A percentile compares a stretch with the other conserved stretches of the same genome.
phyloP scores from a whole-genome alignment of 1,284 basidiomycete genomes.

The Cutaneotrichosporon arboriforme region DNA sequence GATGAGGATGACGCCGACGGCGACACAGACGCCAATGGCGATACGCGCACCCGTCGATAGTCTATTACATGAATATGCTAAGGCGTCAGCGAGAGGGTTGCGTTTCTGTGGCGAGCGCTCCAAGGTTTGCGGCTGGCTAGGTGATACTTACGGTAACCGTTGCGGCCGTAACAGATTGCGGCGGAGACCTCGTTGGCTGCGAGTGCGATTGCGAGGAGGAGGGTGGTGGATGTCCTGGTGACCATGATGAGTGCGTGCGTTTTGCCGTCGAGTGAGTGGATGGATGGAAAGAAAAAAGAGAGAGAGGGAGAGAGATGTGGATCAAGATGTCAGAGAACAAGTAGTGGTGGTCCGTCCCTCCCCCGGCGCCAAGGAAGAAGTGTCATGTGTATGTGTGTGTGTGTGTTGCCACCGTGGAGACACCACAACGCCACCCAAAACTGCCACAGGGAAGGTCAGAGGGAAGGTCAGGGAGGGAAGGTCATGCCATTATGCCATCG shows the following conservation, averaged over 20 bases:
- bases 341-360: too few relatives aligned
- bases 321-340: too few relatives aligned
- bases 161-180: not conserved
- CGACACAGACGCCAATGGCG: slow-evolving; percentile 44
- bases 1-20: slow-evolving; percentile 32
- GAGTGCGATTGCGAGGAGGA: not conserved
- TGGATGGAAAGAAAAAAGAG: not conserved
- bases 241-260: slow-evolving; percentile 7
- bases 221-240: not conserved
- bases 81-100: not conserved
- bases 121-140: too few relatives aligned
- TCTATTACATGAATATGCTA: slow-evolving; percentile 20
- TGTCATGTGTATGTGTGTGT: too few relatives aligned
- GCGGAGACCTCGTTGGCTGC: not conserved
- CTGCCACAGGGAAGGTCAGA: too few relatives aligned
- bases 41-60: slow-evolving; percentile 36
- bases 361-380: too few relatives aligned
- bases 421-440: too few relatives aligned
- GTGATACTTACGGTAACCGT: not conserved
- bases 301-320: not conserved
- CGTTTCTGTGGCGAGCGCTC: too few relatives aligned
- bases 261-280: not conserved
- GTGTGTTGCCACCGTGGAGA: too few relatives aligned
- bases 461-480: too few relatives aligned
- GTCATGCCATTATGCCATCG: too few relatives aligned